phyloP scores from a whole-genome alignment of 1,284 basidiomycete species.

The Ustilago crameri region DNA sequence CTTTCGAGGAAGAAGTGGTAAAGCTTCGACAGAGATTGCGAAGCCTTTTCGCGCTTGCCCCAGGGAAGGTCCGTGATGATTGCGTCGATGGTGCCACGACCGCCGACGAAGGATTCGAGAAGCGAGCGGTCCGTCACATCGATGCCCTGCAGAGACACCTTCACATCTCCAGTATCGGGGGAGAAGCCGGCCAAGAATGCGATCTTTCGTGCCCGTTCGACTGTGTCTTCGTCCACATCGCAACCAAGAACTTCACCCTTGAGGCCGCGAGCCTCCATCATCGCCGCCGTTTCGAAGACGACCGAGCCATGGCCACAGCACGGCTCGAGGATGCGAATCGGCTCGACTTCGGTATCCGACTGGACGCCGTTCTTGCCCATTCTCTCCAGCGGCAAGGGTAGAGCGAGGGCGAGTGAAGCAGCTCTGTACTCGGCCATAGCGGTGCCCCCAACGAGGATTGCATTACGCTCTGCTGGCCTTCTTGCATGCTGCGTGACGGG shows the following conservation, averaged over 20 bases:
- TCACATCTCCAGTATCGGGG: constrained; percentile 1
- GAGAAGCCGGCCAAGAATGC: constrained; percentile 24
- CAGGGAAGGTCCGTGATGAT: constrained; percentile 53
- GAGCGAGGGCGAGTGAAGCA: constrained; percentile 32
- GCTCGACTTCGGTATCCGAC: neutral
- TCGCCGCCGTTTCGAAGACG: constrained; percentile 41
- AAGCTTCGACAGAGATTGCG: constrained; percentile 35
- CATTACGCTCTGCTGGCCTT: constrained; percentile 35
- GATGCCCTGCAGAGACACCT: constrained; percentile 15
- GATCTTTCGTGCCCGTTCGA: constrained; percentile 29
- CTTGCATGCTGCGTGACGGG: constrained; percentile 6
- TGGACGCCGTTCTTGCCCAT: constrained; percentile 15
- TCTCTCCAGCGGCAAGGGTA: constrained; percentile 29
- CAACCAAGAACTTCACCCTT: constrained; percentile 32
- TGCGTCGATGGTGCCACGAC: constrained; percentile 33
- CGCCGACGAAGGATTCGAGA: constrained; percentile 39
- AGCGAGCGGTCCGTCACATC: constrained; percentile 26
- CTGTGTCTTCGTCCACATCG: constrained; percentile 36
- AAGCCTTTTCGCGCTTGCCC: constrained; percentile 45
- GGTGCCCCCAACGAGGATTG: constrained; percentile 41
- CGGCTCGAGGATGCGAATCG: constrained; percentile 39
- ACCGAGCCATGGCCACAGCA: constrained; percentile 51
- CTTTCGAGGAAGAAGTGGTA: constrained; percentile 40
- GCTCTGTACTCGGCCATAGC: constrained; percentile 50
- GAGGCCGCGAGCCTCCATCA: constrained; percentile 41